These are phyloP conservation scores for Athelia psychrophila DNA, from an alignment of 1,284 basidiomycete genomes.

Conservation along the genomic window DNA sequence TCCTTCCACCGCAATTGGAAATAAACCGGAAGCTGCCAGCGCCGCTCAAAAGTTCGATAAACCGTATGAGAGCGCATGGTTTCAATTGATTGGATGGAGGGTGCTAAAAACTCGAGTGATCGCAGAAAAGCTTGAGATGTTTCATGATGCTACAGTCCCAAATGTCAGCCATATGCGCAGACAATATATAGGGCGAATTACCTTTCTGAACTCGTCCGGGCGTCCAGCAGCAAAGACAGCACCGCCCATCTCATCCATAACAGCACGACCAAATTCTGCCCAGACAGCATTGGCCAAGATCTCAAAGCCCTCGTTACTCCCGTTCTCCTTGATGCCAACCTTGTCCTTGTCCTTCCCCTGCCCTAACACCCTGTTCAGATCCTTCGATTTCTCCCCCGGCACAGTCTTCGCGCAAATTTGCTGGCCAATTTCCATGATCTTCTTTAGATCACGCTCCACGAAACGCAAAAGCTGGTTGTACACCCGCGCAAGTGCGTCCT, in stretches of 20 bases:
- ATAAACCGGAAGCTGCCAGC: conserved; percentile 97
- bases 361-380: conserved; percentile 1
- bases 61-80: conserved; percentile 71
- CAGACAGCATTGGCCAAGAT: conserved; percentile 87
- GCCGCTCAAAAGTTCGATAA: conserved; percentile 72
- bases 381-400: conserved; percentile 16
- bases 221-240: conserved; percentile 89
- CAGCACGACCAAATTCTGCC: conserved; percentile 75
- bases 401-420: conserved; percentile 47
- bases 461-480: conserved; percentile 86
- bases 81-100: conserved; percentile 68
- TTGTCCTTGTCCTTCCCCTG: conserved; percentile 1
- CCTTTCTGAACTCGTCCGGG: conserved; percentile 87
- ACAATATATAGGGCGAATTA: conserved; percentile 31
- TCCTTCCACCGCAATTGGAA: conserved; percentile 99
- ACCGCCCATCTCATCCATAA: conserved; percentile 82
- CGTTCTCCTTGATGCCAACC: neutral
- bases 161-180: neutral
- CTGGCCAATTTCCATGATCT: conserved; percentile 78
- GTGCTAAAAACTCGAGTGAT: conserved; percentile 81
- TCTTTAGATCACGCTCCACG: conserved; percentile 65
- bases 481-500: conserved; percentile 66
- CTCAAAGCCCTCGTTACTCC: conserved; percentile 56
- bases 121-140: conserved; percentile 83
- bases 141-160: conserved; percentile 69